These are phyloP conservation scores for Sarocladiaceae sp. DNA, from an alignment of 2,329 filamentous ascomycete genomes.

Conservation along the genomic window DNA sequence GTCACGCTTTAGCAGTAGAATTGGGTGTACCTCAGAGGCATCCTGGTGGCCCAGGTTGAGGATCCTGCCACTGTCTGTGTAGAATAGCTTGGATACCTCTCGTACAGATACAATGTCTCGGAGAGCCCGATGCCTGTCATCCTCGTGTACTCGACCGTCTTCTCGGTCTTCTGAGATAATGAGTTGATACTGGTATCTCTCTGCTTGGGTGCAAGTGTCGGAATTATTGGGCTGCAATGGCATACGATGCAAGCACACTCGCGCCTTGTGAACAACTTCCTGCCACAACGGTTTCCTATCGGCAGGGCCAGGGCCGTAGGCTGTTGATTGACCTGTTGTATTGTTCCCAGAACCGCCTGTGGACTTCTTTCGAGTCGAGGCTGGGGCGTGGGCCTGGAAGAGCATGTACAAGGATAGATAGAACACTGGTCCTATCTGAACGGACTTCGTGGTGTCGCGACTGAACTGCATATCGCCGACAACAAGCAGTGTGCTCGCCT, in stretches of 20 bases:
- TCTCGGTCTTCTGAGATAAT: conserved; percentile 77
- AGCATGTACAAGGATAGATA: conserved; percentile 91
- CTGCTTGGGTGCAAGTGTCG: neutral
- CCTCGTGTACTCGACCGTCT: conserved; percentile 51
- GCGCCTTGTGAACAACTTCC: conserved; percentile 91
- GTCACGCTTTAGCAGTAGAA: conserved; percentile 29
- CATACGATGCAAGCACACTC: conserved; percentile 72
- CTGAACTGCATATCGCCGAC: conserved; percentile 82
- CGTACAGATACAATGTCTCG: conserved; percentile 49
- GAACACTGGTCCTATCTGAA: conserved; percentile 86
- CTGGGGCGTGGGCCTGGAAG: conserved; percentile 70
- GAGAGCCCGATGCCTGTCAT: conserved; percentile 32
- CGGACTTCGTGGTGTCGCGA: conserved; percentile 54
- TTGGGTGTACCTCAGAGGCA: conserved; percentile 42
- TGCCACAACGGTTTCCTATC: conserved; percentile 80
- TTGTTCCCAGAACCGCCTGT: neutral
- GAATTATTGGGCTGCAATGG: conserved; percentile 29
- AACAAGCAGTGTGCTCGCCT: conserved; percentile 88
- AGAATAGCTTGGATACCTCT: conserved; percentile 83
- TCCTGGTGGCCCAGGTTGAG: conserved; percentile 64
- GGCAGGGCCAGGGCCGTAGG: conserved; percentile 24
- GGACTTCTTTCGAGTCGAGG: neutral
- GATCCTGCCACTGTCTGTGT: conserved; percentile 85
- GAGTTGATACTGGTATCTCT: conserved; percentile 70
- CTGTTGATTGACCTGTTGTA: neutral